Evolutionary conservation across 1,284 basidiomycete genomes (phyloP), one percentile per base, ranked within the genome.

Genomic region (Ustilago nuda): DNA sequence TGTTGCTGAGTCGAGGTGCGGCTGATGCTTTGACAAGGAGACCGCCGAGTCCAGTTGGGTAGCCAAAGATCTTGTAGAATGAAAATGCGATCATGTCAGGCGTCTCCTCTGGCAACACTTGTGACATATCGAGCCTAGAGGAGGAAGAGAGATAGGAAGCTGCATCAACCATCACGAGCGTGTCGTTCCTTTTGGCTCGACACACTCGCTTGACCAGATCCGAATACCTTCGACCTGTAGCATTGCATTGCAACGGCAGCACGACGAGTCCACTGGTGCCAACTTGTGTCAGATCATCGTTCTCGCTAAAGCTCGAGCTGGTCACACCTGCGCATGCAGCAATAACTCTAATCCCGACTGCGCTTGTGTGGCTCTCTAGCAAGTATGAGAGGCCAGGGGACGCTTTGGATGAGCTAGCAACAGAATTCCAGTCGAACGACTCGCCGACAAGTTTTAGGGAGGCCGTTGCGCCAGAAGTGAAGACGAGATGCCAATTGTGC

Each of bases 51-150:
- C 80, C 80, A 4, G 80, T 80, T 0, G 79, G 79, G 35, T 71
- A 76, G 45, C 80, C 80, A 41, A 80, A 78, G 30, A 82, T 69
- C 72, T 82, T 82, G 62, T 78, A 76, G 59, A 80, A 80, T 4
- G 80, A 81, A 54, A 80, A 81, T 0, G 78, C 72, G 19, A 81
- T 27, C 51, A 76, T 67, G 56, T 81, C 79, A 23, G 77, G 77
- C 30, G 46, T 59, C n/a, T 66, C 62, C 0, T 70, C 61, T 15
- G 36, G 48, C 8, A n/a, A 4, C n/a, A 60, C 11, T 4, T 41
- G 23, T 7, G 62, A 55, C 4, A 78, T 15, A 27, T 71, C 51
- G 6, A 80, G 54, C 0, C 65, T 43, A 4, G 48, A 48, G 3
- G 79, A 72, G 0, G 79, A 79, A 9, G 79, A 81, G 43, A 81